Evolutionary conservation across 805 yeast species (phyloP), one percentile per base, ranked within the genome.

Genomic region (Wickerhamomyces canadensis): DNA sequence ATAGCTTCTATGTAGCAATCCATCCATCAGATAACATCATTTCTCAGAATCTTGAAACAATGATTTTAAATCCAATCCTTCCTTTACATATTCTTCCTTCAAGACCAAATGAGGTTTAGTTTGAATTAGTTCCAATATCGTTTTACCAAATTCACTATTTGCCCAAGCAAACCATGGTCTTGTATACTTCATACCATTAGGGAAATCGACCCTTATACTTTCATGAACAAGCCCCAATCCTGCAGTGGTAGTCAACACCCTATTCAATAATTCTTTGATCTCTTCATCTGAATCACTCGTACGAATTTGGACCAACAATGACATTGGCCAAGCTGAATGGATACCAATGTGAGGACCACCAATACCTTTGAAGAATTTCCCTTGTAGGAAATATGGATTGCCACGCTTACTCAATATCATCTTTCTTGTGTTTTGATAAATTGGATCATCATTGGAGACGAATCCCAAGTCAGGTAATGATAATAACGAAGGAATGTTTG

Each of bases 151-250:
- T 59, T 88, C 96, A 1, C 94, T 78, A 55, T 87, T 87, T 48
- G 94, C 84, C 96, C 96, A 87, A 5, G 95, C 82, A 64, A 88
- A 88, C 96, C 96, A 87, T 3, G 93, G 75, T 42, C 96, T 65
- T 0, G 95, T 84, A 55, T 60, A 88, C n/a, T 58, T 59, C 9
- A 42, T 38, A 1, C 76, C 78, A 2, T 45, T 41, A 2, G 64
- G 64, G 6, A 70, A 61, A 47, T 79, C 69, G 9, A 86, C 94
- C 40, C 82, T 63, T 4, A 87, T 76, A 40, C 83, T 72, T 62
- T 87, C 96, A 55, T 87, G 96, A 76, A 87, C 78, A 38, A 87
- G 65, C 0, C 96, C 96, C 16, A 86, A 63, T 0, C 78, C 81
- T 2, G 70, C 85, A 0, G 96, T 87, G 11, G 77, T 73, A 5